phyloP scores from a whole-genome alignment of 495 filamentous ascomycete genomes.

The Trichocladium uniseriatum region DNA sequence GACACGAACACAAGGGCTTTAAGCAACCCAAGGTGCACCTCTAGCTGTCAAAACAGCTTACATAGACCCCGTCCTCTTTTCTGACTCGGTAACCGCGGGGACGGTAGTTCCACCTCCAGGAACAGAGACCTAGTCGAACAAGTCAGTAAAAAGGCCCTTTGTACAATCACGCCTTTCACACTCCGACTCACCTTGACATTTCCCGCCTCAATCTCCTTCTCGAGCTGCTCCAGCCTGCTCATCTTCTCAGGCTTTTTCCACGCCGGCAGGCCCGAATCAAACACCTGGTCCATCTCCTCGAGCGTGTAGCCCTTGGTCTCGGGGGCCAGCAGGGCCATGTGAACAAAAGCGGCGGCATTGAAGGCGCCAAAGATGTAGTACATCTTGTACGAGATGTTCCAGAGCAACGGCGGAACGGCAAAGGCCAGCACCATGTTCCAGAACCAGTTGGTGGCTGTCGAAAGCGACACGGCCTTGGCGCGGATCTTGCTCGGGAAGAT shows the following conservation, averaged over 20 bases:
- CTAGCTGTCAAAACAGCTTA: neutral
- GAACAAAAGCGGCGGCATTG: conserved; percentile 57
- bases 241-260: conserved; percentile 37
- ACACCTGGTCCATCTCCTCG: conserved; percentile 57
- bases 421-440: conserved; percentile 60
- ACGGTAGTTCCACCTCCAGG: neutral
- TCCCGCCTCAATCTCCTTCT: conserved; percentile 44
- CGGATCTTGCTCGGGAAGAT: conserved; percentile 68
- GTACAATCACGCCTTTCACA: neutral
- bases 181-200: conserved; percentile 30
- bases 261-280: conserved; percentile 42
- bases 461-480: conserved; percentile 54
- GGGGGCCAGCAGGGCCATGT: conserved; percentile 63
- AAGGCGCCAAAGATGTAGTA: conserved; percentile 62
- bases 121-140: conserved; percentile 1
- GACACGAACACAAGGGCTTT: too few relatives aligned
- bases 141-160: neutral
- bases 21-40: too few relatives aligned
- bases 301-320: conserved; percentile 75
- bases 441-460: conserved; percentile 61
- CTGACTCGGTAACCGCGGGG: neutral
- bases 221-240: conserved; percentile 40
- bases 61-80: conserved; percentile 2
- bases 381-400: conserved; percentile 50
- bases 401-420: conserved; percentile 50